These are phyloP conservation scores for Mortierella sp. DNA, from an alignment of 371 early-diverging fungal species.

Conservation along the genomic window DNA sequence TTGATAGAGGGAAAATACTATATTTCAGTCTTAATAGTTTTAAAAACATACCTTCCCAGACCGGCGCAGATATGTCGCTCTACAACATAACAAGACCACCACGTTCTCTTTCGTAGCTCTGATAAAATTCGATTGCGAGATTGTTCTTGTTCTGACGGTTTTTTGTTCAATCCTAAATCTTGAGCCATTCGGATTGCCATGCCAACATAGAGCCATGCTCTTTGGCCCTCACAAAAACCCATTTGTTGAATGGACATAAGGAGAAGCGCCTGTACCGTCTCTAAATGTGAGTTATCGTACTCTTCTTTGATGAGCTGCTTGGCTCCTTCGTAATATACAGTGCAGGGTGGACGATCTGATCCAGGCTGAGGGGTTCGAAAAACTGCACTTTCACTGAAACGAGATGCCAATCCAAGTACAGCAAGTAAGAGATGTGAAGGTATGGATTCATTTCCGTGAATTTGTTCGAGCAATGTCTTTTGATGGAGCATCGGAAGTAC, in stretches of 20 bases:
- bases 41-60: slow-evolving; percentile 49
- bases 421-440: slow-evolving; percentile 74
- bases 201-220: slow-evolving; percentile 62
- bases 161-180: slow-evolving; percentile 73
- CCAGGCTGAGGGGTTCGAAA: slow-evolving; percentile 67
- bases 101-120: slow-evolving; percentile 71
- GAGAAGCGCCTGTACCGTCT: slow-evolving; percentile 71
- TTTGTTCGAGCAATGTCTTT: slow-evolving; percentile 33
- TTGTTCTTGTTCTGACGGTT: slow-evolving; percentile 65
- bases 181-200: slow-evolving; percentile 75
- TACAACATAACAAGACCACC: slow-evolving; percentile 74
- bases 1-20: no score
- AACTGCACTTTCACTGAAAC: slow-evolving; percentile 71
- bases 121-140: slow-evolving; percentile 62
- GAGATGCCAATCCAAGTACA: slow-evolving; percentile 76
- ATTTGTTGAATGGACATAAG: slow-evolving; percentile 67
- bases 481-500: slow-evolving; percentile 45
- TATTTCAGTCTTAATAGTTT: background rate
- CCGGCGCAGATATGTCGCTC: slow-evolving; percentile 69
- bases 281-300: slow-evolving; percentile 66
- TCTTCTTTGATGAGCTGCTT: slow-evolving; percentile 66
- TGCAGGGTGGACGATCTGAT: slow-evolving; percentile 57
- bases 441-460: slow-evolving; percentile 40
- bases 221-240: slow-evolving; percentile 54
- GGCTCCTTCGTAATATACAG: slow-evolving; percentile 68